Evolutionary conservation across 1,284 basidiomycete genomes (phyloP).

Genomic region (Ceratobasidium sp.): DNA sequence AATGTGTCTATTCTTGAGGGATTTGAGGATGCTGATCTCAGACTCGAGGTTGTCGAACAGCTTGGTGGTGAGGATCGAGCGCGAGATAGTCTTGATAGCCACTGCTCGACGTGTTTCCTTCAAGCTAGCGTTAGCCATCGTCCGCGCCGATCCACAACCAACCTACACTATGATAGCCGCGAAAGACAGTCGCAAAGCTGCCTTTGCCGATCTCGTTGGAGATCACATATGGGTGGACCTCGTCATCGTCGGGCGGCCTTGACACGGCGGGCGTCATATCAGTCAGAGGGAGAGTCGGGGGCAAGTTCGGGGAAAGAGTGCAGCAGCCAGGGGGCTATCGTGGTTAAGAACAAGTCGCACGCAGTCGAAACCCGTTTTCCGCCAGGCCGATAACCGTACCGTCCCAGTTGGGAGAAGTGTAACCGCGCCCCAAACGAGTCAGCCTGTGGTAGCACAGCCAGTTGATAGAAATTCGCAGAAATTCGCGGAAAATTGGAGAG

Average conservation of each 20-base stretch:
- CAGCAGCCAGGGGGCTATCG: neutral
- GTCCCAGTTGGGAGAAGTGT: slow-evolving; percentile 24
- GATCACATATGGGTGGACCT: slow-evolving; percentile 74
- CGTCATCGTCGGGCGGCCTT: slow-evolving; percentile 62
- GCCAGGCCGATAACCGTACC: slow-evolving; percentile 31
- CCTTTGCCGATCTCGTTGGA: slow-evolving; percentile 82
- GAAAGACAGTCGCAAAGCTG: slow-evolving; percentile 96
- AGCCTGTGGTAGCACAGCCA: neutral
- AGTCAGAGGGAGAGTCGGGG: neutral
- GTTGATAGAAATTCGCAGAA: slow-evolving; percentile 32
- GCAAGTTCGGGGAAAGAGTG: slow-evolving; percentile 13
- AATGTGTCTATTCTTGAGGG: slow-evolving; percentile 91
- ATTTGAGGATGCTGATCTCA: slow-evolving; percentile 97
- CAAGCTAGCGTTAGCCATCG: slow-evolving; percentile 32
- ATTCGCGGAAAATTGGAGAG: slow-evolving; percentile 30
- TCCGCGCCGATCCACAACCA: neutral
- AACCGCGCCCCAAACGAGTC: slow-evolving; percentile 41
- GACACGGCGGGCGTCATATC: slow-evolving; percentile 38
- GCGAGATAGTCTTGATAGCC: slow-evolving; percentile 95
- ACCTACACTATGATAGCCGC: slow-evolving; percentile 87
- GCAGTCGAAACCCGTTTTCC: slow-evolving; percentile 27
- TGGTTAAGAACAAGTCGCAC: slow-evolving; percentile 13
- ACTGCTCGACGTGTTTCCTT: slow-evolving; percentile 82
- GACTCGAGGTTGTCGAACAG: slow-evolving; percentile 96
- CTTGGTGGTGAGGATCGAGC: slow-evolving; percentile 89